Percentiles rank a stretch among this genome's conserved stretches.
These are phyloP conservation scores for Calamus simplicifolius DNA, from an alignment of 176 grass and related monocot genomes.

Conservation along the genomic window DNA sequence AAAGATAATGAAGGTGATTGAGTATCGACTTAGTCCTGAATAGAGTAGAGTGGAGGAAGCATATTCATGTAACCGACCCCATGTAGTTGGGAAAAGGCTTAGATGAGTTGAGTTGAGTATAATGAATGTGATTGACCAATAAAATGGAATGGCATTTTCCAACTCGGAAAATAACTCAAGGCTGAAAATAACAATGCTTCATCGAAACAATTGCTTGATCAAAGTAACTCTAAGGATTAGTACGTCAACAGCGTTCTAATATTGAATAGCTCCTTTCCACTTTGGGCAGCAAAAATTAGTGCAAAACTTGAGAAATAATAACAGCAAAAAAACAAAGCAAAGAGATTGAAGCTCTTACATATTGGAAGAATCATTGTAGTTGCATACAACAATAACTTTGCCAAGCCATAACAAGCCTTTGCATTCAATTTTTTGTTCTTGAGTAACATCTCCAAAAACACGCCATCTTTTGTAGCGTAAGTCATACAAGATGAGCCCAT, in stretches of 20 bases:
- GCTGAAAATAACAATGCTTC: no score
- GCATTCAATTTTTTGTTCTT: slow-evolving; percentile 99
- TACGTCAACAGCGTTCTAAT: not conserved
- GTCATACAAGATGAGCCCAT: slow-evolving; percentile 89
- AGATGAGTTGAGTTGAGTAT: no score
- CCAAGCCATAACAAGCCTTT: slow-evolving; percentile 93
- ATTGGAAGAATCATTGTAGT: slow-evolving; percentile 79
- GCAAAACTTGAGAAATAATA: slow-evolving; percentile 30
- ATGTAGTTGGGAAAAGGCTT: no score
- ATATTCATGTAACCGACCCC: no score
- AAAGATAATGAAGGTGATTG: no score
- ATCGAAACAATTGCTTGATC: no score
- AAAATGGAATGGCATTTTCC: no score
- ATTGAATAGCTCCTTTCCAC: not conserved
- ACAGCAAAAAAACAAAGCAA: slow-evolving; percentile 14
- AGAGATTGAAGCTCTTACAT: slow-evolving; percentile 39
- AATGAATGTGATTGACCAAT: no score
- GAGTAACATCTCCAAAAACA: slow-evolving; percentile 94
- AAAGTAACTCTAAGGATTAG: no score
- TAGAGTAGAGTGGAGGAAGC: no score
- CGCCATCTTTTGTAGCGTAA: slow-evolving; percentile 90
- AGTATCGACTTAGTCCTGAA: no score
- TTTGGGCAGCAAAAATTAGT: slow-evolving; percentile 12
- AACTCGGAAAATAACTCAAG: no score
- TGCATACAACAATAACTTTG: slow-evolving; percentile 93